These are phyloP conservation scores for Diplodia sapinea DNA, from an alignment of 2,329 filamentous ascomycete genomes.

Conservation along the genomic window DNA sequence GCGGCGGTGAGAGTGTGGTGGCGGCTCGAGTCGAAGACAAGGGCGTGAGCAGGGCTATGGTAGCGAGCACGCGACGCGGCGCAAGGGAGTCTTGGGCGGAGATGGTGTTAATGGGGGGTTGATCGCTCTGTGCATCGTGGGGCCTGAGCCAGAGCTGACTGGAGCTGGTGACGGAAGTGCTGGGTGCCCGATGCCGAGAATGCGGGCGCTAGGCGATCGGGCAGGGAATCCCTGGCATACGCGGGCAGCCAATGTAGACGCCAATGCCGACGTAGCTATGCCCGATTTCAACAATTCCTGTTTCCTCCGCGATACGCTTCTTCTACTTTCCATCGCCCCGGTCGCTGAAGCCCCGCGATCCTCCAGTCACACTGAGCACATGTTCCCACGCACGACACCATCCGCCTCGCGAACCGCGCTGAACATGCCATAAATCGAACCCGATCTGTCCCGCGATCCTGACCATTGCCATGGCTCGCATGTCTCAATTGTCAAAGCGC, in stretches of 20 bases:
- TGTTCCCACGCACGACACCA: neutral
- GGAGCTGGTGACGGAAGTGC: constrained; percentile 28
- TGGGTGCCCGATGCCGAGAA: constrained; percentile 23
- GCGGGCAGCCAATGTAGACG: constrained; percentile 13
- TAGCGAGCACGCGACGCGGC: constrained; percentile 14
- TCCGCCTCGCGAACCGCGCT: neutral
- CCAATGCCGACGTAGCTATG: constrained; percentile 23
- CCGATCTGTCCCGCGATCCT: constrained; percentile 25
- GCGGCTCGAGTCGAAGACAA: neutral
- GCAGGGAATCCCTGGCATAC: constrained; percentile 20
- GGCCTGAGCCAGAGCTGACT: constrained; percentile 22
- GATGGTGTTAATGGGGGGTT: constrained; percentile 28
- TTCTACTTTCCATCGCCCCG: neutral
- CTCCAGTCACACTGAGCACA: neutral
- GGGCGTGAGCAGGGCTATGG: neutral
- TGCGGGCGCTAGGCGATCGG: constrained; percentile 28
- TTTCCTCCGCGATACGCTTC: constrained; percentile 13
- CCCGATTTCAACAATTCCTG: constrained; percentile 27
- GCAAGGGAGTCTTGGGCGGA: constrained; percentile 17
- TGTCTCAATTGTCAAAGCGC: constrained; percentile 24
- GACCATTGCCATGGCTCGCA: constrained; percentile 20
- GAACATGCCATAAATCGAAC: constrained; percentile 19
- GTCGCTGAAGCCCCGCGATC: neutral
- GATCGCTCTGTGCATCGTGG: constrained; percentile 31
- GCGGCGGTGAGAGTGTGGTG: constrained; percentile 25